These are phyloP conservation scores for Lasiodiplodia theobromae DNA, from an alignment of 2,329 filamentous ascomycete genomes.

Conservation along the genomic window DNA sequence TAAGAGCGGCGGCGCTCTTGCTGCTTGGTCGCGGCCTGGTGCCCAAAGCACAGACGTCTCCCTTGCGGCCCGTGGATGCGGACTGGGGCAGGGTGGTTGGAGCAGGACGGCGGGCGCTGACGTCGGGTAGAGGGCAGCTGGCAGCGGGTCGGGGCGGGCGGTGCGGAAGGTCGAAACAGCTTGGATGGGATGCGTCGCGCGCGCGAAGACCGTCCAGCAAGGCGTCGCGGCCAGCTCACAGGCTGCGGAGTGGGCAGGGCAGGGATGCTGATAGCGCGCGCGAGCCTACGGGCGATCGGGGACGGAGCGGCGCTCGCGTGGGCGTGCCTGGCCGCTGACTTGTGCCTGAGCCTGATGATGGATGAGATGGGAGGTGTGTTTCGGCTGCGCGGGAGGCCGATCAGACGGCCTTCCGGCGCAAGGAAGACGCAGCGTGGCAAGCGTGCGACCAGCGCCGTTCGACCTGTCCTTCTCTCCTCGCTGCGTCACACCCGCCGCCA, in stretches of 20 bases:
- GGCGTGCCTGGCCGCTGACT: constrained; percentile 17
- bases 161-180: constrained; percentile 23
- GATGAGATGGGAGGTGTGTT: constrained; percentile 19
- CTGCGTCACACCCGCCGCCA: neutral
- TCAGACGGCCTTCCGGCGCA: constrained; percentile 19
- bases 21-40: constrained; percentile 13
- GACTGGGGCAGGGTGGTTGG: neutral
- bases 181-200: constrained; percentile 21
- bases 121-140: constrained; percentile 8
- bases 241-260: constrained; percentile 15
- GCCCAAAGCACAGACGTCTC: constrained; percentile 29
- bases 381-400: constrained; percentile 25
- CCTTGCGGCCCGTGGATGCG: constrained; percentile 27
- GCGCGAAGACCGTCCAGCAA: constrained; percentile 12
- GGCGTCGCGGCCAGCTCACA: constrained; percentile 16
- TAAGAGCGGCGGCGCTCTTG: constrained; percentile 25
- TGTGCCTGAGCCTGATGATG: constrained; percentile 10
- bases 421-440: constrained; percentile 18
- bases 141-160: constrained; percentile 20
- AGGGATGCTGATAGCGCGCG: constrained; percentile 28
- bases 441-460: constrained; percentile 5
- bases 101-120: constrained; percentile 3
- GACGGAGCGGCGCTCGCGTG: constrained; percentile 19
- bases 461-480: neutral
- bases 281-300: constrained; percentile 26